Percentiles rank a stretch among this genome's conserved stretches.
These are phyloP conservation scores for Reticulascus tulasneorum DNA, from an alignment of 2,329 filamentous ascomycete species.

Conservation along the genomic window DNA sequence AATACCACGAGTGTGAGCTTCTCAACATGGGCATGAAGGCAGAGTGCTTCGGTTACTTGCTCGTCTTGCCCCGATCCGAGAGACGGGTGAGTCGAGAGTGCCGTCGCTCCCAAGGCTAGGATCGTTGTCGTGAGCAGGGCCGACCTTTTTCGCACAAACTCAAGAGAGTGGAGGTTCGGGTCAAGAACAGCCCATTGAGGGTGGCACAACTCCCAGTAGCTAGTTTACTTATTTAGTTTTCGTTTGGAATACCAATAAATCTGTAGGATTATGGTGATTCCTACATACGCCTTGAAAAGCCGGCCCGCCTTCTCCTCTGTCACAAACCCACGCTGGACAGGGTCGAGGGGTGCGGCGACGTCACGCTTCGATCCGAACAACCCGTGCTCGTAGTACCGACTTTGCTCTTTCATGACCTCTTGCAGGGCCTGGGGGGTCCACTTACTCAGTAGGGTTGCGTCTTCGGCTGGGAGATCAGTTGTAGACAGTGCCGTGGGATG, in stretches of 20 bases:
- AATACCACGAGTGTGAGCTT: constrained; percentile 5
- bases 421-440: constrained; percentile 3
- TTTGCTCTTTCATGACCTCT: constrained; percentile 3
- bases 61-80: no score
- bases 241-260: no score
- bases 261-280: not conserved
- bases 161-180: not conserved
- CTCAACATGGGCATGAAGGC: constrained; percentile 5
- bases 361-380: constrained; percentile 4
- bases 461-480: not conserved
- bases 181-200: constrained; percentile 4
- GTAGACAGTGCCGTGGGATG: constrained; percentile 2
- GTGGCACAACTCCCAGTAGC: constrained; percentile 5
- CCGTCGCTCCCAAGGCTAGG: constrained; percentile 3
- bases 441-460: constrained; percentile 3
- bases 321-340: constrained; percentile 2
- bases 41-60: constrained; percentile 4
- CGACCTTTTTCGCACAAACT: constrained; percentile 2
- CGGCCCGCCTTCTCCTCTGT: constrained; percentile 3
- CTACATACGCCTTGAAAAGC: constrained; percentile 3
- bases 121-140: constrained; percentile 4
- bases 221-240: not conserved
- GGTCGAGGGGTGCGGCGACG: constrained; percentile 2
- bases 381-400: constrained; percentile 1
- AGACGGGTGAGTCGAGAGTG: constrained; percentile 4